phyloP scores from a whole-genome alignment of 371 early-diverging fungal genomes.

The Lichtheimia ramosa region DNA sequence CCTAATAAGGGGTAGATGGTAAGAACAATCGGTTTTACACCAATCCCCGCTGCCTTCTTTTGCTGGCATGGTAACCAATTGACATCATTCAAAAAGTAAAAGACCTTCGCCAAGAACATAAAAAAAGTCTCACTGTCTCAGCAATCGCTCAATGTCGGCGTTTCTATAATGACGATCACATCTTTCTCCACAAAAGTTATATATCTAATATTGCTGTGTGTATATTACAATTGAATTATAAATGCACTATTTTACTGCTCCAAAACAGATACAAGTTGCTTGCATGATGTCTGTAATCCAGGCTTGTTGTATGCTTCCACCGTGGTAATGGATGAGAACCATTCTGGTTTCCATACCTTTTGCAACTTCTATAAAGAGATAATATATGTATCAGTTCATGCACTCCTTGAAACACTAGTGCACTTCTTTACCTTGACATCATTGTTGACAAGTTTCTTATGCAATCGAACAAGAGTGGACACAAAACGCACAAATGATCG shows the following conservation, averaged over 20 bases:
- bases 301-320: constrained; percentile 26
- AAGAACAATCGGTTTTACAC: too few species aligned
- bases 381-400: not conserved
- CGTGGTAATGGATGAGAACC: constrained; percentile 17
- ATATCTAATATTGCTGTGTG: not conserved
- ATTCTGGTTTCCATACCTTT: constrained; percentile 26
- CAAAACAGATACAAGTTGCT: constrained; percentile 1
- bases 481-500: constrained; percentile 28
- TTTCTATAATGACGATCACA: too few species aligned
- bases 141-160: too few species aligned
- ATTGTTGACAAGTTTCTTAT: constrained; percentile 25
- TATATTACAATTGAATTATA: constrained; percentile 2
- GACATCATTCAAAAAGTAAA: too few species aligned
- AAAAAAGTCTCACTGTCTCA: too few species aligned
- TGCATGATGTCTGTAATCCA: constrained; percentile 12
- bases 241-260: not conserved
- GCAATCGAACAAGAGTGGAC: constrained; percentile 22
- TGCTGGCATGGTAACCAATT: too few species aligned
- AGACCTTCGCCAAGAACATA: too few species aligned
- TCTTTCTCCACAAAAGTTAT: not conserved
- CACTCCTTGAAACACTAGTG: constrained; percentile 2
- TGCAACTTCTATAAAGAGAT: constrained; percentile 11
- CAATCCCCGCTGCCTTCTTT: too few species aligned
- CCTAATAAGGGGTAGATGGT: too few species aligned
- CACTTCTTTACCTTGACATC: constrained; percentile 20